phyloP scores from a whole-genome alignment of 805 yeast species.

The Osmozyma mogii region DNA sequence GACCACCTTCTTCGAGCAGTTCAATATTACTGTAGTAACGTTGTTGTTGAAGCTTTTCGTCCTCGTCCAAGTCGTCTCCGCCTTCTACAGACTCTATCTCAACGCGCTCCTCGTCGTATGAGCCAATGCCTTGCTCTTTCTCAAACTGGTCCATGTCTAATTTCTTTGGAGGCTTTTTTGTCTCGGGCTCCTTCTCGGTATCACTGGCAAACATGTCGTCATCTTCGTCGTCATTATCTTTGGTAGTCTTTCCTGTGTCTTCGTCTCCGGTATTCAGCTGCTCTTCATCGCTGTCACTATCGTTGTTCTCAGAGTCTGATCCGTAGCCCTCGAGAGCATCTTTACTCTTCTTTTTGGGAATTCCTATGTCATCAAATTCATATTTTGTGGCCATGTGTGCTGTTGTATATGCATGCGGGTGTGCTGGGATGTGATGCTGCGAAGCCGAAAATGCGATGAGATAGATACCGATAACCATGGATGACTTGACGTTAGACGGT shows the following conservation, averaged over 20 bases:
- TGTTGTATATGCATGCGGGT: neutral
- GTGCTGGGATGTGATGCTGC: neutral
- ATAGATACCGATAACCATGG: constrained; percentile 5
- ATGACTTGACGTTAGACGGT: constrained; percentile 34
- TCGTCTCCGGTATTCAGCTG: too few species aligned
- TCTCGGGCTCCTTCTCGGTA: constrained; percentile 4
- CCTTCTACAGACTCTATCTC: constrained; percentile 7
- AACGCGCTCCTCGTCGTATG: constrained; percentile 11
- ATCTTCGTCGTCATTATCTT: constrained; percentile 13
- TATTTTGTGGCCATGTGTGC: neutral
- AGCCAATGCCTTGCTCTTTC: constrained; percentile 18
- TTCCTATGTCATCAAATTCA: neutral
- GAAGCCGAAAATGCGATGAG: neutral
- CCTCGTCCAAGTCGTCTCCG: constrained; percentile 17
- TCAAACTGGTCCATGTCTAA: constrained; percentile 34
- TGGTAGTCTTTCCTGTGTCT: too few species aligned
- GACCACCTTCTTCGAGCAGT: constrained; percentile 28
- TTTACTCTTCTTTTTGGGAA: neutral
- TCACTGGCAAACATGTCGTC: constrained; percentile 39
- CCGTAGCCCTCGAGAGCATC: constrained; percentile 8
- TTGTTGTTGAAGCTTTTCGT: constrained; percentile 18
- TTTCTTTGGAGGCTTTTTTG: constrained; percentile 5
- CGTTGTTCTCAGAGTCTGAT: constrained; percentile 12
- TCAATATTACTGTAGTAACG: neutral
- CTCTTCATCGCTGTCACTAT: too few species aligned